Percentiles rank a stretch among this genome's conserved stretches.
These are phyloP conservation scores for Yamadazyma mexicana DNA, from an alignment of 1,139 yeast genomes.

Conservation along the genomic window DNA sequence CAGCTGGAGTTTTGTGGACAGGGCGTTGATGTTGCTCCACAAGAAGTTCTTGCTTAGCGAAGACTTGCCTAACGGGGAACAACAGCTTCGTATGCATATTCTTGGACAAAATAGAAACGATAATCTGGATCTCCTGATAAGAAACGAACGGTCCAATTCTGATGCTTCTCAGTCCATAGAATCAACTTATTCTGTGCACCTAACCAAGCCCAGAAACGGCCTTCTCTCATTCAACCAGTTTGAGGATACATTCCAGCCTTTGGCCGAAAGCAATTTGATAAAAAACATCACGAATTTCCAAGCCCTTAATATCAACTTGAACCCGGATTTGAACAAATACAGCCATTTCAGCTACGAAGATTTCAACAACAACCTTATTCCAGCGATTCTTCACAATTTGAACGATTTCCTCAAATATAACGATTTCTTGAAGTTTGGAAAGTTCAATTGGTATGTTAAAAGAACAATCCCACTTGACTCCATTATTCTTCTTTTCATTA, in stretches of 20 bases:
- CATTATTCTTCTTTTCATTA: constrained; percentile 52
- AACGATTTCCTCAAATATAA: constrained; percentile 53
- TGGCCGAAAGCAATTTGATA: constrained; percentile 42
- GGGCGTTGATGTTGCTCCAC: constrained; percentile 55
- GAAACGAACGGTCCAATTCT: not conserved
- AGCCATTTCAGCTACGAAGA: constrained; percentile 48
- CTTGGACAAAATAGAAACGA: not conserved
- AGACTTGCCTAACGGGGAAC: constrained; percentile 1
- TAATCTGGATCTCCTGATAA: not conserved
- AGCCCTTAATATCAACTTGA: constrained; percentile 35
- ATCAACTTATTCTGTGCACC: constrained; percentile 15
- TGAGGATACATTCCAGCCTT: constrained; percentile 44
- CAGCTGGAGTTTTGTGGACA: constrained; percentile 56
- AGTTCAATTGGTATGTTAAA: constrained; percentile 60
- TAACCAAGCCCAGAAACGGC: constrained; percentile 24
- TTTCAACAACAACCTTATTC: constrained; percentile 52
- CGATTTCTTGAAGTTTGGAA: constrained; percentile 49
- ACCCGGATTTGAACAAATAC: constrained; percentile 34
- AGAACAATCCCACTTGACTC: constrained; percentile 61
- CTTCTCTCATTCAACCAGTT: constrained; percentile 34
- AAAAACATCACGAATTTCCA: constrained; percentile 28
- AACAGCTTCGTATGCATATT: not conserved
- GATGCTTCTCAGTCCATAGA: constrained; percentile 2
- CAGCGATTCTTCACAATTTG: constrained; percentile 57
- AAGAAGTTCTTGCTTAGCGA: constrained; percentile 49